A percentile compares a stretch with the other conserved stretches of the same genome.
These are phyloP conservation scores for Lasiodiplodia gonubiensis DNA, from an alignment of 2,329 filamentous ascomycete genomes.

Conservation along the genomic window DNA sequence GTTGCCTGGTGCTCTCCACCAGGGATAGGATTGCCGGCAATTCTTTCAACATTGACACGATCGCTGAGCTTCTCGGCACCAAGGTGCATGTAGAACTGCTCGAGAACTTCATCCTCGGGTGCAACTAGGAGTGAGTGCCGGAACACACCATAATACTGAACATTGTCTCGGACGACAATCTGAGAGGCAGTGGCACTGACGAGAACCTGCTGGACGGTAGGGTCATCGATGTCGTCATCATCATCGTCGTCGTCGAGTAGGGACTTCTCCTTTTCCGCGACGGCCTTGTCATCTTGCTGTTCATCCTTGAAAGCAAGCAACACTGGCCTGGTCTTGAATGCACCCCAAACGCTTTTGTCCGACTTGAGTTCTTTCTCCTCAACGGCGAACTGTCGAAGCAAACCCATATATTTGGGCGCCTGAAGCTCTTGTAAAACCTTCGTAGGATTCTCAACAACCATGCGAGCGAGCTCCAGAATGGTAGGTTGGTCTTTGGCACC, in stretches of 20 bases:
- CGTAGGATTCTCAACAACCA: constrained; percentile 83
- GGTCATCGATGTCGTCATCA: constrained; percentile 52
- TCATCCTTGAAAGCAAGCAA: constrained; percentile 81
- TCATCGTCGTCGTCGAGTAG: constrained; percentile 48
- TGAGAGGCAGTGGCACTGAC: constrained; percentile 57
- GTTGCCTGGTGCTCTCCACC: constrained; percentile 71
- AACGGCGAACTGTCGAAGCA: constrained; percentile 82
- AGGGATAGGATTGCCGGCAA: constrained; percentile 21
- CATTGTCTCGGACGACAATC: constrained; percentile 66
- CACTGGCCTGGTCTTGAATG: constrained; percentile 77
- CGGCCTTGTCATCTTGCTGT: constrained; percentile 52
- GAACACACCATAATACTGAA: constrained; percentile 76
- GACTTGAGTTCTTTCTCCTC: constrained; percentile 71
- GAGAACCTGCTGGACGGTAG: constrained; percentile 16
- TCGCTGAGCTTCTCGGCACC: constrained; percentile 78
- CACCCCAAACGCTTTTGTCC: constrained; percentile 77
- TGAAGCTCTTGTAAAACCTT: constrained; percentile 81
- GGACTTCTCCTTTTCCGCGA: constrained; percentile 49
- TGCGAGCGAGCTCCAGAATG: constrained; percentile 79
- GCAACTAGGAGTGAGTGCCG: constrained; percentile 83
- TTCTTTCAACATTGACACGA: constrained; percentile 35
- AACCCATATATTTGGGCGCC: constrained; percentile 82
- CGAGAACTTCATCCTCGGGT: constrained; percentile 85
- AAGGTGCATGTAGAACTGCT: constrained; percentile 81
- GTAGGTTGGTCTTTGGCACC: constrained; percentile 92